Evolutionary conservation across 1,284 basidiomycete species (phyloP).

Genomic region (Prillingera fragicola): DNA sequence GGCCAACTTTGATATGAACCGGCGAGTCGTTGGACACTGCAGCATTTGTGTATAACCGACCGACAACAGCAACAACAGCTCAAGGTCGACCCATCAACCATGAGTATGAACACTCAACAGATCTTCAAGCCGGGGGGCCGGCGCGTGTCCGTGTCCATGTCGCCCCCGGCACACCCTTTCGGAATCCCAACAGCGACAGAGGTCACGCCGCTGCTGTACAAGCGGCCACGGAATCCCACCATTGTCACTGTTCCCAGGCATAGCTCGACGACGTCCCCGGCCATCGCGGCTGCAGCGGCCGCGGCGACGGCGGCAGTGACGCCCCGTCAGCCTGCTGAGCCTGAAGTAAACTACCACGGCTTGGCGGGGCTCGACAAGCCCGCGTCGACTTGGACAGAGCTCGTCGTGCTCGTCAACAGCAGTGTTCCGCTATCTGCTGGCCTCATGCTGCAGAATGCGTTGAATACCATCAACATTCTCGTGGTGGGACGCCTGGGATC

Average conservation of each 20-base stretch:
- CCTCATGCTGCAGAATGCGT: constrained; percentile 21
- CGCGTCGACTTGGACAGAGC: constrained; percentile 14
- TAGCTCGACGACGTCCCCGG: too few species aligned
- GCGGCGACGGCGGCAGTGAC: background rate
- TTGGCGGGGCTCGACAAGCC: constrained; percentile 17
- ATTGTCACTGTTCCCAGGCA: too few species aligned
- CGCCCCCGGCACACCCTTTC: too few species aligned
- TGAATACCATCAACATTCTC: constrained; percentile 25
- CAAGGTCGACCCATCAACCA: background rate
- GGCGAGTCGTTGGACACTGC: background rate
- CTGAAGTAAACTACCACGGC: constrained; percentile 11
- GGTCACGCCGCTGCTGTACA: too few species aligned
- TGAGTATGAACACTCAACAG: background rate
- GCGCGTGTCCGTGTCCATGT: background rate
- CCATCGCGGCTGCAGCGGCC: background rate
- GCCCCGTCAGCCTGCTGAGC: too few species aligned
- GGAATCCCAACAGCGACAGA: too few species aligned
- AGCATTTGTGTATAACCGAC: background rate
- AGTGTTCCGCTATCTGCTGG: constrained; percentile 15
- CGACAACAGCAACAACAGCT: background rate
- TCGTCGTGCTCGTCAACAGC: constrained; percentile 11
- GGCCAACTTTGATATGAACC: background rate
- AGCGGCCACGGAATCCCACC: too few species aligned
- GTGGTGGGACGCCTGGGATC: constrained; percentile 26
- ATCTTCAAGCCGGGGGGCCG: background rate